Evolutionary conservation across 148 eudicot genomes (phyloP).

Genomic region (Rhododendron kiyosumense): DNA sequence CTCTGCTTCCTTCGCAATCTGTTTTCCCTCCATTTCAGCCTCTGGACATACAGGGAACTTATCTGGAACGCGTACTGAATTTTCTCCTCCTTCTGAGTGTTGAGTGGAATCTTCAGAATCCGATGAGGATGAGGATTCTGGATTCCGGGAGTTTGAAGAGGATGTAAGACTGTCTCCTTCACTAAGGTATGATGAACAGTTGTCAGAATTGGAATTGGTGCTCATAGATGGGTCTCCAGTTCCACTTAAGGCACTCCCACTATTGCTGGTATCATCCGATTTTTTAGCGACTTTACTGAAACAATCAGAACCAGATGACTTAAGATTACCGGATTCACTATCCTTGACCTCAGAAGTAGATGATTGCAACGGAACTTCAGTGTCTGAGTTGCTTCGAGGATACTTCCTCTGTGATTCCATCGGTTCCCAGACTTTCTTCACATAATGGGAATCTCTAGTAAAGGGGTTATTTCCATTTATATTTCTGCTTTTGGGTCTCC

Average conservation of each 20-base stretch:
- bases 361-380: constrained; percentile 57
- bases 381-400: constrained; percentile 61
- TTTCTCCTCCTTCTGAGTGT: constrained; percentile 57
- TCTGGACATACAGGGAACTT: constrained; percentile 27
- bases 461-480: constrained; percentile 29
- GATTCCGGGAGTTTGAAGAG: constrained; percentile 54
- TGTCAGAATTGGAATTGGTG: constrained; percentile 77
- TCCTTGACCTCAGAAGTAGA: constrained; percentile 38
- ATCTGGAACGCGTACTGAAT: constrained; percentile 27
- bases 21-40: constrained; percentile 28
- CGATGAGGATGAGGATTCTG: constrained; percentile 66
- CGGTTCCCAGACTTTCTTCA: constrained; percentile 94
- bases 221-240: constrained; percentile 43
- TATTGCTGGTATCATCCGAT: constrained; percentile 19
- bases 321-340: constrained; percentile 26
- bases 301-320: constrained; percentile 30
- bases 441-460: constrained; percentile 43
- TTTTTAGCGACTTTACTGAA: constrained; percentile 30
- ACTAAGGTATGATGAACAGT: constrained; percentile 83
- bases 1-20: constrained; percentile 18
- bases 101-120: constrained; percentile 83
- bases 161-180: constrained; percentile 76
- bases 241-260: constrained; percentile 27
- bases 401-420: constrained; percentile 74
- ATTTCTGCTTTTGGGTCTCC: constrained; percentile 54